Percentiles rank a stretch among this genome's conserved stretches.
These are phyloP conservation scores for Penicillium riverlandense DNA, from an alignment of 495 filamentous ascomycete species.

Conservation along the genomic window DNA sequence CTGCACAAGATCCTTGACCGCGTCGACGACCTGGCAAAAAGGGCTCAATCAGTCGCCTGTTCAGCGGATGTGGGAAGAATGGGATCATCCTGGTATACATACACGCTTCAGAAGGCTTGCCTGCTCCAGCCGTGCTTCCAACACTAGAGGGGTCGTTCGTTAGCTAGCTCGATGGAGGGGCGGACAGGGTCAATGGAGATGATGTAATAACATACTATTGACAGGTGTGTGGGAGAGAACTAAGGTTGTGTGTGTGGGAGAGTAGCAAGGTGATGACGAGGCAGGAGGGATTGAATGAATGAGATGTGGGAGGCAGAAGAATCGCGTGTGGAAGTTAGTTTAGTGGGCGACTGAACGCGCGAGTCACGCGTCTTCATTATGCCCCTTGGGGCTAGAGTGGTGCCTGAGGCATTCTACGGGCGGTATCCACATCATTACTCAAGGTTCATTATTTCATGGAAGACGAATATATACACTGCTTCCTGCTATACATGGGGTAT, in stretches of 20 bases:
- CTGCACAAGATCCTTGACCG: conserved; percentile 98
- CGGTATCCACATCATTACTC: neutral
- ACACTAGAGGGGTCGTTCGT: conserved; percentile 47
- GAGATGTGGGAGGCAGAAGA: conserved; percentile 10
- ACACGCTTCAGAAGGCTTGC: conserved; percentile 95
- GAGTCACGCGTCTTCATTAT: conserved; percentile 32
- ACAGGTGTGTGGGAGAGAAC: conserved; percentile 5
- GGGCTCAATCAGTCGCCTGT: neutral
- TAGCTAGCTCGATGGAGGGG: too few species aligned
- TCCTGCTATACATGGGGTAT: conserved; percentile 38
- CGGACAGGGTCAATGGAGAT: too few species aligned
- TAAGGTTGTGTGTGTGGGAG: conserved; percentile 6
- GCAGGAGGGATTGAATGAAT: conserved; percentile 1
- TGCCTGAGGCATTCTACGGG: conserved; percentile 14
- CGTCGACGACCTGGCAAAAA: conserved; percentile 75
- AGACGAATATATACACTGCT: conserved; percentile 29
- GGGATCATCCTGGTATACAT: conserved; percentile 10
- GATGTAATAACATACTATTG: conserved; percentile 26
- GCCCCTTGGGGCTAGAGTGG: conserved; percentile 22
- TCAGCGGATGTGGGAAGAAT: neutral
- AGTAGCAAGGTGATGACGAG: neutral
- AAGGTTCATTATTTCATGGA: conserved; percentile 1
- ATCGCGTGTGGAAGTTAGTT: conserved; percentile 26
- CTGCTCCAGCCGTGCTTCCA: conserved; percentile 95
- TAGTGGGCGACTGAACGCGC: conserved; percentile 26